Percentiles rank a stretch among this genome's conserved stretches.
phyloP scores from a whole-genome alignment of 495 filamentous ascomycete species.

The Diplogelasinospora grovesii region DNA sequence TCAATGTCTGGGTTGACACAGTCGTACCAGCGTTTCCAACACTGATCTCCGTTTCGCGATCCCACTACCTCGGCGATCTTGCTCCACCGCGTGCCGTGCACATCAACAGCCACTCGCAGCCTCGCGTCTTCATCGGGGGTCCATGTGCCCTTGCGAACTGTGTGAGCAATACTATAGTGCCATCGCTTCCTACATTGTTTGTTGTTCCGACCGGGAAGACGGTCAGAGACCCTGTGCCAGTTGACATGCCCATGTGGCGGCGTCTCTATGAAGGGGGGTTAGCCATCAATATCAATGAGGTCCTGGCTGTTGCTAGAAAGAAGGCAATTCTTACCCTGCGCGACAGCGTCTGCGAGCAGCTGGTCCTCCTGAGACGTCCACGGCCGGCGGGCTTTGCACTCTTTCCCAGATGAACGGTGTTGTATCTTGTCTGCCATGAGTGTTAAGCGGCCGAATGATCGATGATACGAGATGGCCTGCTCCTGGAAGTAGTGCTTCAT shows the following conservation, averaged over 20 bases:
- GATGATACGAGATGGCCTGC: too few relatives aligned
- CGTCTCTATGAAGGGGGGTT: slow-evolving; percentile 11
- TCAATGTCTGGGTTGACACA: slow-evolving; percentile 25
- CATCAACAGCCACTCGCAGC: slow-evolving; percentile 26
- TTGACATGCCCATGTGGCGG: slow-evolving; percentile 26
- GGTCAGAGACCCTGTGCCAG: slow-evolving; percentile 32
- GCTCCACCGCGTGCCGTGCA: slow-evolving; percentile 30
- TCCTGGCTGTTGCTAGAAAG: neutral
- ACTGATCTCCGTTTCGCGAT: slow-evolving; percentile 29
- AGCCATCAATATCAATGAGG: neutral
- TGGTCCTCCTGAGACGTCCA: slow-evolving; percentile 25
- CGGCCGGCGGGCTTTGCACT: slow-evolving; percentile 20
- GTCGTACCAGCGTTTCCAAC: slow-evolving; percentile 31
- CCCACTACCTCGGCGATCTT: slow-evolving; percentile 25
- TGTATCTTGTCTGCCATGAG: too few relatives aligned
- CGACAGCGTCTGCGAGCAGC: slow-evolving; percentile 17
- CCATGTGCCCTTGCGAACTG: slow-evolving; percentile 36
- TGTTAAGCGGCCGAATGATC: too few relatives aligned
- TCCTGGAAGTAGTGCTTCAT: too few relatives aligned
- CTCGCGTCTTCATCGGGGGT: slow-evolving; percentile 33
- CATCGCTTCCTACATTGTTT: slow-evolving; percentile 39
- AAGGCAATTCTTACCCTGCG: slow-evolving; percentile 9
- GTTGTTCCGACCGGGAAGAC: slow-evolving; percentile 34
- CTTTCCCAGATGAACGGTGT: too few relatives aligned
- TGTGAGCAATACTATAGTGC: slow-evolving; percentile 32